Evolutionary conservation across 768 basidiomycete species (phyloP).

Genomic region (Phlegmacium glaucopus): DNA sequence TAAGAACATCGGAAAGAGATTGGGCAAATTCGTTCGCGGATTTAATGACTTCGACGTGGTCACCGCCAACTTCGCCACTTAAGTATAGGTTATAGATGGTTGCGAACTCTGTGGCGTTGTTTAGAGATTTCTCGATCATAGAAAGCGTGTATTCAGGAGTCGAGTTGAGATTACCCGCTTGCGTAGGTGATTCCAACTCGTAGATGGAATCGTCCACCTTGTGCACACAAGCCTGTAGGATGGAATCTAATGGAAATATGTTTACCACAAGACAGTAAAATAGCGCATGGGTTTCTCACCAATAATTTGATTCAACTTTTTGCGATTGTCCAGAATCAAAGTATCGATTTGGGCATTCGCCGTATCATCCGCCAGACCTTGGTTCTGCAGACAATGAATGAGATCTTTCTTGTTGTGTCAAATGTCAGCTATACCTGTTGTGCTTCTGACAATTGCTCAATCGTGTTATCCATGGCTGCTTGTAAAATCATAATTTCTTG

Average conservation of each 20-base stretch:
- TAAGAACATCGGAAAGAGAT: constrained; percentile 84
- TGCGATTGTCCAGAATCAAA: constrained; percentile 92
- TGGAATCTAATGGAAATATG: constrained; percentile 67
- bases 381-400: constrained; percentile 50
- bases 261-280: constrained; percentile 9
- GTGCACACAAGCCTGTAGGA: constrained; percentile 92
- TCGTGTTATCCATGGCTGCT: constrained; percentile 91
- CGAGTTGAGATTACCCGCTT: constrained; percentile 93
- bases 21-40: constrained; percentile 96
- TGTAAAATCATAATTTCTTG: constrained; percentile 94
- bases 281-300: constrained; percentile 39
- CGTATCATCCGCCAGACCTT: constrained; percentile 82
- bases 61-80: constrained; percentile 82
- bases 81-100: constrained; percentile 91
- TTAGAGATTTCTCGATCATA: constrained; percentile 96
- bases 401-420: constrained; percentile 1
- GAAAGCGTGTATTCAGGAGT: constrained; percentile 98
- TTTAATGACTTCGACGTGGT: constrained; percentile 98
- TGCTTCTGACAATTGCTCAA: constrained; percentile 81
- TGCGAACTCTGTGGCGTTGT: constrained; percentile 95
- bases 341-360: constrained; percentile 97
- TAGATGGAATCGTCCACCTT: constrained; percentile 98
- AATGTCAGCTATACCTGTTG: constrained; percentile 59
- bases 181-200: constrained; percentile 94
- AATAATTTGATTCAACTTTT: constrained; percentile 97